Conservation (phyloP, 805 yeast genomes). For the Wickerhamomyces ciferrii region DNA sequence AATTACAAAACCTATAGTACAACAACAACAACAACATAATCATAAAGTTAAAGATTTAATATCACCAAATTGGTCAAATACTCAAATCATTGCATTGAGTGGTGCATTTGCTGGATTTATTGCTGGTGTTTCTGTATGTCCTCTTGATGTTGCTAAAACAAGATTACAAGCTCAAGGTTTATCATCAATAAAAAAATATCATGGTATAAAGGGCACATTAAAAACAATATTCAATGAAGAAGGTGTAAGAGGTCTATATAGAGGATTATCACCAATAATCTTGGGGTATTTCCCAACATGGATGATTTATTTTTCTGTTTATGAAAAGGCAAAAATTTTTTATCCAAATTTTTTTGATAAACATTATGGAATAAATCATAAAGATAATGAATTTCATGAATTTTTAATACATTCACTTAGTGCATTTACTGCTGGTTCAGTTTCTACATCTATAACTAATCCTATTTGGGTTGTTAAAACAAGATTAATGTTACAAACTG, state of each 20-base stretch:
- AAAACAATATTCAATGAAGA: slow-evolving; percentile 66
- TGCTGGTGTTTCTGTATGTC: slow-evolving; percentile 89
- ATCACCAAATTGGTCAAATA: slow-evolving; percentile 25
- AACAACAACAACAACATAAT: slow-evolving; percentile 5
- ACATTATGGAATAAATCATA: slow-evolving; percentile 8
- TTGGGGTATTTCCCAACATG: slow-evolving; percentile 96
- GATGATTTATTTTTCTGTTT: slow-evolving; percentile 92
- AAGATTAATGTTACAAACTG: slow-evolving; percentile 80
- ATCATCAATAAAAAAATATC: slow-evolving; percentile 29
- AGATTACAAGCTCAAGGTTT: slow-evolving; percentile 89
- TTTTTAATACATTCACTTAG: slow-evolving; percentile 37
- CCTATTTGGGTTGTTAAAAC: slow-evolving; percentile 99
- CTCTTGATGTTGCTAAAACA: slow-evolving; percentile 93
- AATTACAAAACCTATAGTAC: slow-evolving; percentile 8
- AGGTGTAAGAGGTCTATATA: slow-evolving; percentile 77
- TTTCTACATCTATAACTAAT: slow-evolving; percentile 79
- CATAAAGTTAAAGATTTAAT: slow-evolving; percentile 5
- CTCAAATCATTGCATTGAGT: slow-evolving; percentile 68
- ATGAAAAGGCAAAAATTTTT: slow-evolving; percentile 66
- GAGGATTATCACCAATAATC: slow-evolving; percentile 90
- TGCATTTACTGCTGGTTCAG: slow-evolving; percentile 87
- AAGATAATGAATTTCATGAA: slow-evolving; percentile 14
- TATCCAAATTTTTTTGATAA: slow-evolving; percentile 37
- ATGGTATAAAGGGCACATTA: slow-evolving; percentile 61
- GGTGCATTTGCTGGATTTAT: slow-evolving; percentile 95